A percentile compares a stretch with the other conserved stretches of the same genome.
Evolutionary conservation across 1,284 basidiomycete genomes (phyloP).

Genomic region (Clitocybe nebularis): DNA sequence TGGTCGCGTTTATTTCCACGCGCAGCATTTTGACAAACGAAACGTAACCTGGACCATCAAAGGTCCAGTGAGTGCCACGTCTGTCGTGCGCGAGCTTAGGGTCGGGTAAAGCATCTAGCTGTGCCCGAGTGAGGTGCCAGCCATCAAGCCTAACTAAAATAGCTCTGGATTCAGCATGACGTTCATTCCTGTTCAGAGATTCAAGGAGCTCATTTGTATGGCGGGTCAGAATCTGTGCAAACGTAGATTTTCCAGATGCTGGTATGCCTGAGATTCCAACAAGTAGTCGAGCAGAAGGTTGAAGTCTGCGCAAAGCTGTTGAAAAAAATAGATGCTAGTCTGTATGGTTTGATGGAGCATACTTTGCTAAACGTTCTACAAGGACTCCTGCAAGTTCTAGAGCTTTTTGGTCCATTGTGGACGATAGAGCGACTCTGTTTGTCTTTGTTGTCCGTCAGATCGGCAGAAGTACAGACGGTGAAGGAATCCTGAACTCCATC

Average conservation of each 20-base stretch:
- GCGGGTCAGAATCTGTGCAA: constrained; percentile 55
- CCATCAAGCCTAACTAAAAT: constrained; percentile 78
- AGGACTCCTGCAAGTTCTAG: constrained; percentile 29
- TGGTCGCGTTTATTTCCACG: constrained; percentile 25
- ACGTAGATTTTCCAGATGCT: constrained; percentile 79
- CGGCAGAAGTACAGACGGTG: no score
- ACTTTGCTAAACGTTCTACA: constrained; percentile 34
- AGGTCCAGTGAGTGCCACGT: constrained; percentile 73
- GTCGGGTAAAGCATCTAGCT: constrained; percentile 67
- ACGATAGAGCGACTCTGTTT: background rate
- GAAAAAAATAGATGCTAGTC: background rate
- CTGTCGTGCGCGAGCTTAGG: constrained; percentile 67
- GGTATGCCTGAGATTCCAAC: constrained; percentile 80
- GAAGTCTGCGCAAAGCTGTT: constrained; percentile 32
- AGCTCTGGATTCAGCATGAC: constrained; percentile 30
- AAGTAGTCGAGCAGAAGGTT: constrained; percentile 52
- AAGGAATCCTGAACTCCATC: no score
- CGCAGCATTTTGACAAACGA: constrained; percentile 57
- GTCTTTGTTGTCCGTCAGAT: no score
- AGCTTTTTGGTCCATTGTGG: constrained; percentile 29
- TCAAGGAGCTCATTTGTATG: constrained; percentile 41
- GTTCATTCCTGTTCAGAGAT: constrained; percentile 5
- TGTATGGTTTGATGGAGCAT: constrained; percentile 14
- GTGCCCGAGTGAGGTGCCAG: constrained; percentile 74
- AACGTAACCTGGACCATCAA: constrained; percentile 62